Base-by-base conservation (phyloP, 1,139 yeast genomes). In the Saccharomyces pastorianus region DNA sequence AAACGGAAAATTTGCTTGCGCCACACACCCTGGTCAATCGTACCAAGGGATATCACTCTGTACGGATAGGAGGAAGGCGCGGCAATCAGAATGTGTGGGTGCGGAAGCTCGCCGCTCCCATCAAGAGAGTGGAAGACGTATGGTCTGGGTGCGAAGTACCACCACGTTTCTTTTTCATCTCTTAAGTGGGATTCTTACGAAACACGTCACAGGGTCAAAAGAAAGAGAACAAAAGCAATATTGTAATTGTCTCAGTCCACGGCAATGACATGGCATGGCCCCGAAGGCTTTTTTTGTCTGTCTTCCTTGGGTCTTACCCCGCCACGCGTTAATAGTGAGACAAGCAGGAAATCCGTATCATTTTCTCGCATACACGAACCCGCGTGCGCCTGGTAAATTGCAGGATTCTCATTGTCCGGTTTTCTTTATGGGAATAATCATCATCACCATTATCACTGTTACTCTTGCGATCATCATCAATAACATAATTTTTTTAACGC, bases 201-300 rank as follows among this genome's bases (percentile, higher is more conserved):
- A 38, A 38, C 44, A 38, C 44, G 44, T 38, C 44, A 38, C 44
- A 38, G 44, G 44, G 44, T 38, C 44, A 38, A 38, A 34, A 38
- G 42, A 38, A 38, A 6, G 25, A 17, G 23, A 38, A 38, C 23
- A 38, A 17, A 17, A 17, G n/a, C 11, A 8, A 38, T 17, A 38
- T 9, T 17, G 9, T 25, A 38, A 38, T 11, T 38, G 44, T 38
- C 44, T 38, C 44, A 38, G 44, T 38, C 44, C 44, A 38, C 44
- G 44, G 44, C 44, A 38, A 38, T 38, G 25, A 20, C 44, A 38
- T 38, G 25, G 44, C 17, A 32, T 32, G 38, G 38, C 44, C n/a
- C 44, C 25, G 8, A 32, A 6, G 44, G 13, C 44, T 17, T 17
- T 38, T 20, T 17, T 17, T 38, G 44, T 38, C 25, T 13, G 44